A percentile compares a stretch with the other conserved stretches of the same genome.
Evolutionary conservation across 2,329 filamentous ascomycete species (phyloP).

Genomic region (Neospermospora avenae): DNA sequence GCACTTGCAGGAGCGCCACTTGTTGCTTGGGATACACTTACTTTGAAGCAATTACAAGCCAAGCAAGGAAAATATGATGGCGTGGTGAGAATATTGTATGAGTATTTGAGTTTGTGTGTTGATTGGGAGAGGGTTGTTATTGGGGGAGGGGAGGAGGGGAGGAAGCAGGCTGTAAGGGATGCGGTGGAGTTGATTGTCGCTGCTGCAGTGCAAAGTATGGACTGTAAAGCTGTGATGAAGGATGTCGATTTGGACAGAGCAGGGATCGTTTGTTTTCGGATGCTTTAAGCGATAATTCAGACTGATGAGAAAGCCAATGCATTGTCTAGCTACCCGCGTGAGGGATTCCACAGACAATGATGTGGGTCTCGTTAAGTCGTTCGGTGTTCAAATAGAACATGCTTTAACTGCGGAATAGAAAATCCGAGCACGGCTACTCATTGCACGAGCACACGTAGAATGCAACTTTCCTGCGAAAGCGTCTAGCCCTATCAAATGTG

Average conservation of each 20-base stretch:
- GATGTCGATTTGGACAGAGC: constrained; percentile 18
- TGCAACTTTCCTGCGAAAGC: too few species aligned
- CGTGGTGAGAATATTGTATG: constrained; percentile 13
- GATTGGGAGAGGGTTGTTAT: constrained; percentile 18
- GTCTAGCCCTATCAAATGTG: too few species aligned
- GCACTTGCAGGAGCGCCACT: constrained; percentile 16
- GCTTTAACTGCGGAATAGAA: too few species aligned
- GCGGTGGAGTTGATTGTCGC: constrained; percentile 16
- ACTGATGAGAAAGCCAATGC: too few species aligned
- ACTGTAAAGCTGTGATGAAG: constrained; percentile 16
- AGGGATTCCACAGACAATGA: too few species aligned
- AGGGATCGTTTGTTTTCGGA: constrained; percentile 17
- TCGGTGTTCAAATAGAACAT: too few species aligned
- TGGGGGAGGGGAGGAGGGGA: constrained; percentile 13
- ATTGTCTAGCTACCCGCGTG: too few species aligned
- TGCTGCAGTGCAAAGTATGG: constrained; percentile 13
- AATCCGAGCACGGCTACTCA: too few species aligned
- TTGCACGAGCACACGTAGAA: too few species aligned
- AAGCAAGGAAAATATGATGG: constrained; percentile 13
- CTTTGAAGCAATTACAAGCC: constrained; percentile 13
- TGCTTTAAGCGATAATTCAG: constrained; percentile 10
- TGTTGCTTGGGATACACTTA: constrained; percentile 17
- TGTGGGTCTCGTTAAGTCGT: too few species aligned
- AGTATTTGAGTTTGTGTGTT: constrained; percentile 18
- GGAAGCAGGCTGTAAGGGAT: constrained; percentile 17